Base-by-base conservation (phyloP, 1,284 basidiomycete species). In the Papiliotrema flavescens region DNA sequence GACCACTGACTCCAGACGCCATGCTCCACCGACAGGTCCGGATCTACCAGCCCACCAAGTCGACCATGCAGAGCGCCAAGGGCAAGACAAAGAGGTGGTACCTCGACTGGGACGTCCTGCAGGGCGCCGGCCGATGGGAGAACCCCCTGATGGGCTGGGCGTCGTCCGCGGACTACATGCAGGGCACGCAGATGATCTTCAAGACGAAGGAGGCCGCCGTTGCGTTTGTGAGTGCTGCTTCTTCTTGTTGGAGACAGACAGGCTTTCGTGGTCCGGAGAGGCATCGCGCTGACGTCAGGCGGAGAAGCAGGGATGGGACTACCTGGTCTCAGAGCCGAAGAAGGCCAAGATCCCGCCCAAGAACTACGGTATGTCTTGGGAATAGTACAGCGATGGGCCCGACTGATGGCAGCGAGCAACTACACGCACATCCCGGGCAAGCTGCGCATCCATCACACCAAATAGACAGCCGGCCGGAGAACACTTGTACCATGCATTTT, bases 121-220 rank as follows among this genome's bases (percentile, higher is more conserved):
- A 85, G 62, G 91, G 93, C 42, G 86, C 83, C 34, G 93, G 89
- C 14, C 83, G 95, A 57, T 98, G 95, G 95, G 93, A 97, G 82
- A 98, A 98, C 74, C 91, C 92, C n/a, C 77, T 98, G 66, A 98
- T 98, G 90, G 95, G 95, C 53, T 98, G 85, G 84, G 93, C 93
- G 0, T 89, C 86, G 78, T 89, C 87, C 53, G 95, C 91, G 57
- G 95, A 98, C 78, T 98, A 97, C 79, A 89, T 98, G 86, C 95
- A 98, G 76, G 93, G 89, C 28, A 90, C 90, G 2, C 84, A 87
- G 17, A 67, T 98, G 69, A 84, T 86, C 42, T 98, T 98, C 84
- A 83, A 83, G 63, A 86, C 85, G 49, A 90, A 89, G 78, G 91
- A 94, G 72, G 92, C 93, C 69, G 95, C 96, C 23, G 82, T 96